Evolutionary conservation across 495 filamentous ascomycete genomes (phyloP), one percentile per base, ranked within the genome.

Genomic region (Podospora fimiseda): DNA sequence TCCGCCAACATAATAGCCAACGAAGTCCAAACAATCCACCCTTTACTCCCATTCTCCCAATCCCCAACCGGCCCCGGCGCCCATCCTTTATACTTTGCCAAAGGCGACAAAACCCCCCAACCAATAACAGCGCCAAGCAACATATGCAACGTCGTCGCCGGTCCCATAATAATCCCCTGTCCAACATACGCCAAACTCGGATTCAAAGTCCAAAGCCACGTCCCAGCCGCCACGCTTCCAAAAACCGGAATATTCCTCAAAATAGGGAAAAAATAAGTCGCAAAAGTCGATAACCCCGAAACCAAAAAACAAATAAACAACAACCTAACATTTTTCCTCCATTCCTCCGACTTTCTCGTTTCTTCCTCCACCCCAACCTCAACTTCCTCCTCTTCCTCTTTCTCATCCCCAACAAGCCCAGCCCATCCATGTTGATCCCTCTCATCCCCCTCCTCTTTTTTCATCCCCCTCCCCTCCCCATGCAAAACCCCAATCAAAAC

Each of bases 1-100:
- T 99, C 93, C 7, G 89, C 86, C 55, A 99, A 79, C 93, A 99
- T 99, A 56, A 99, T 94, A 1, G 93, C 89, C 24, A 99, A 69
- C 51, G 87, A 92, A 1, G 92, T 73, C 93, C 93, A 99, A 0
- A 97, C 88, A 52, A 99, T 96, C 93, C 93, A 99, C 18, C 92
- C 93, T 73, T 96, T 95, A 63, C 87, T 93, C 6, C 93, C 93
- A 27, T 73, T 80, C 51, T 85, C 84, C 94, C 94, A 99, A 63
- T 93, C 88, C 21, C 81, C 70, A 1, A 96, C 89, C 1, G 80
- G 75, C 0, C 90, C 93, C 1, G 90, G 87, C 14, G 93, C 94
- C 93, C 93, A 99, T 9, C 87, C 89, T 57, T 80, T 80, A 55
- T 69, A 68, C 63, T 94, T 94, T 0, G 92, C 93, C 22, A 97